Conservation (phyloP, 306 rosid species). For the Cucumis cinereus region DNA sequence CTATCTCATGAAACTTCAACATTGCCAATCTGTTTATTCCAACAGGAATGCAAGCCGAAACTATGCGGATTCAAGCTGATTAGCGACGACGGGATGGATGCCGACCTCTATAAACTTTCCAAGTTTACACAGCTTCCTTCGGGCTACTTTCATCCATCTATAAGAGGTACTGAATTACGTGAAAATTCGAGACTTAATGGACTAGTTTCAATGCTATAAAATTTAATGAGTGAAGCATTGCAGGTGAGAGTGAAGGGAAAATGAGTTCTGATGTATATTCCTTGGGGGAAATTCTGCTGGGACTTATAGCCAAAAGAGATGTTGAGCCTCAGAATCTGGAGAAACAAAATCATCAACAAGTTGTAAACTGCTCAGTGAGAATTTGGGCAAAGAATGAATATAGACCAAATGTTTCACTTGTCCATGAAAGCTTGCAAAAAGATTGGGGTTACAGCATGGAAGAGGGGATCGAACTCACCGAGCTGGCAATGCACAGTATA, state of each 20-base stretch:
- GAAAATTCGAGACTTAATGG: background rate
- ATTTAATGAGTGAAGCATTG: background rate
- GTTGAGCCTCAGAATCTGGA: conserved; percentile 9
- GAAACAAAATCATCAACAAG: background rate
- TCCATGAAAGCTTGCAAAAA: conserved; percentile 26
- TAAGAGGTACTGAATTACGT: conserved; percentile 19
- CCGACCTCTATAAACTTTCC: conserved; percentile 12
- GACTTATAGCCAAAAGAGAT: conserved; percentile 33
- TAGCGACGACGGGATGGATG: background rate
- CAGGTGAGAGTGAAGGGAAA: conserved; percentile 29
- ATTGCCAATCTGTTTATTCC: background rate
- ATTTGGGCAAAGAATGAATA: conserved; percentile 55
- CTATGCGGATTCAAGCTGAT: conserved; percentile 22
- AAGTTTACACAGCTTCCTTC: conserved; percentile 18
- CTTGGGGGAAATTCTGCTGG: conserved; percentile 42
- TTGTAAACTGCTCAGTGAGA: conserved; percentile 20
- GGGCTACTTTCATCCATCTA: conserved; percentile 30
- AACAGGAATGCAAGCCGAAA: conserved; percentile 44
- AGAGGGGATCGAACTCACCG: conserved; percentile 40
- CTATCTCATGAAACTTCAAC: background rate
- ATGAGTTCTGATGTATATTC: conserved; percentile 36
- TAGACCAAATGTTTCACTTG: conserved; percentile 41
- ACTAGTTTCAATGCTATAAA: too few relatives aligned
- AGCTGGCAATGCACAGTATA: conserved; percentile 31
- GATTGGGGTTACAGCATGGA: conserved; percentile 36